Evolutionary conservation across 1,284 basidiomycete genomes (phyloP).

Genomic region (Melampsora abietis-canadensis): DNA sequence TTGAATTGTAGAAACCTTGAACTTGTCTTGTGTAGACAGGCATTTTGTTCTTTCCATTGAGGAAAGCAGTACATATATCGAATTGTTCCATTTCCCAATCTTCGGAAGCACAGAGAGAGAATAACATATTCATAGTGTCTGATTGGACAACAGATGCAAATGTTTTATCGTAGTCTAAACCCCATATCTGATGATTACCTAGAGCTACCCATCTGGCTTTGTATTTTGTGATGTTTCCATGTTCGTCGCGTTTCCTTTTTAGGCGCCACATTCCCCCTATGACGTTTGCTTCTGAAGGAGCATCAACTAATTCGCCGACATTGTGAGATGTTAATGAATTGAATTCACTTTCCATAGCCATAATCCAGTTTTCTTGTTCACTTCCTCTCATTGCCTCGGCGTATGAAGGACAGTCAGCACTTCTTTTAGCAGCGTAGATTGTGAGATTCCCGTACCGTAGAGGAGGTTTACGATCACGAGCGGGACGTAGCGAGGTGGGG

Average conservation of each 20-base stretch:
- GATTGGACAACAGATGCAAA: neutral
- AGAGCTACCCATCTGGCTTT: neutral
- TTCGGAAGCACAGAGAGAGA: too few relatives aligned
- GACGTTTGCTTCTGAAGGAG: neutral
- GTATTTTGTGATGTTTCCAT: neutral
- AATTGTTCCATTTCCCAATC: too few relatives aligned
- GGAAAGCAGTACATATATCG: too few relatives aligned
- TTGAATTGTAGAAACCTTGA: too few relatives aligned
- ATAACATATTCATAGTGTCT: too few relatives aligned
- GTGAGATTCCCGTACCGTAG: neutral
- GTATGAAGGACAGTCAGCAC: too few relatives aligned
- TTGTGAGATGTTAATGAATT: neutral
- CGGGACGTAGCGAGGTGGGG: neutral
- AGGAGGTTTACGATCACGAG: neutral
- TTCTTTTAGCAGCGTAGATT: too few relatives aligned
- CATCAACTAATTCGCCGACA: neutral
- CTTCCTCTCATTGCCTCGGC: too few relatives aligned
- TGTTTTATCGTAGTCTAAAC: neutral
- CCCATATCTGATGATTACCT: neutral
- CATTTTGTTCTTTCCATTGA: too few relatives aligned
- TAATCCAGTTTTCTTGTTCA: too few relatives aligned
- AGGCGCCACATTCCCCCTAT: neutral
- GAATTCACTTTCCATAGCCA: neutral
- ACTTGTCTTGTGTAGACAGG: too few relatives aligned
- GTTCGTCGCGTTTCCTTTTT: neutral